Base-by-base conservation (phyloP, 331 rosid genomes). In the Prunus yedoensis region DNA sequence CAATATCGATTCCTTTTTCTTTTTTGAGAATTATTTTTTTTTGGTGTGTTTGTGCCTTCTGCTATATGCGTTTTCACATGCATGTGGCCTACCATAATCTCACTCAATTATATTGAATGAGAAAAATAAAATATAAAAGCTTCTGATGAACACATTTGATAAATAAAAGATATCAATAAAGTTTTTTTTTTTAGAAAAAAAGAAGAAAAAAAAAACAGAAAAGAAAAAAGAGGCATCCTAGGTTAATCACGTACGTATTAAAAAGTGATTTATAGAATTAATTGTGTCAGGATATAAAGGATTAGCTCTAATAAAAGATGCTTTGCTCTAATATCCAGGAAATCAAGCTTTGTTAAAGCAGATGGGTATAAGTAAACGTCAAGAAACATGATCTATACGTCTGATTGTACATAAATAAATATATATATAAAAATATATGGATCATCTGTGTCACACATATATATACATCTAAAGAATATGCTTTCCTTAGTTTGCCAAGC, bases 401-500 rank as follows among this genome's bases (percentile, higher is more conserved):
- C 28, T 45, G 5, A 23, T 45, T 23, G 20, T 27, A 28, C 58
- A 69, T 10, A 30, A 1, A 68, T 4, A 47, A 3, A 68, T 8
- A 73, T 27, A 56, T 25, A 25, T 25, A 25, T 25, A 25, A 1
- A 25, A 23, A 45, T 32, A 38, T 38, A 30, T 46, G 52, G 17
- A 47, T 10, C 14, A 47, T 38, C 43, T 38, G 52, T 47, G 52
- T 17, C 16, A 10, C 28, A 68, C 59, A 53, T 49, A 53, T 35
- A 6, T 35, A 6, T 38, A 38, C 30, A 70, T 66, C 23, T 38
- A 58, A 15, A 66, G 87, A 80, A 83, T 83, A 80, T 35, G 68
- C 53, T 93, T 85, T 87, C 81, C 69, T 67, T 62, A 69, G 49
- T 35, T 66, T 78, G 64, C 46, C 70, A 89, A 86, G 95, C 27